phyloP scores from a whole-genome alignment of 441 rosid species.

The Mallotus repandus region DNA sequence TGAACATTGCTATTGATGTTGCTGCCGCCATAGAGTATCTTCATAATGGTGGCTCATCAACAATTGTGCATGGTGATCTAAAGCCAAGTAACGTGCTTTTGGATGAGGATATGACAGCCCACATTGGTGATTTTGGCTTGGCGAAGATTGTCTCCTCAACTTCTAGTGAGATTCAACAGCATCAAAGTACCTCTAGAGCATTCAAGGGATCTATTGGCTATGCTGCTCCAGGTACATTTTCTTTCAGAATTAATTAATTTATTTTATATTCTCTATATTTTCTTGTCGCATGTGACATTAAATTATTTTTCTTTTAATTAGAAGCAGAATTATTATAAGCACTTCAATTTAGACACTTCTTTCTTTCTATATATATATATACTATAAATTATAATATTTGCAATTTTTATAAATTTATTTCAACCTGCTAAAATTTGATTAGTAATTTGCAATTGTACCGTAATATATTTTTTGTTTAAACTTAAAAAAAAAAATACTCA shows the following conservation, averaged over 20 bases:
- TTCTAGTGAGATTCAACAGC: background rate
- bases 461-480: too few relatives aligned
- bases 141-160: slow-evolving; percentile 1
- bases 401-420: too few relatives aligned
- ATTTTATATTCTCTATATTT: too few relatives aligned
- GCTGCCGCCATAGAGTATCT: slow-evolving; percentile 10
- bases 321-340: too few relatives aligned
- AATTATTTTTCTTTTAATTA: too few relatives aligned
- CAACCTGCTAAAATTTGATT: too few relatives aligned
- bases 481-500: too few relatives aligned
- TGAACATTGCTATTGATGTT: background rate
- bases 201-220: slow-evolving; percentile 6
- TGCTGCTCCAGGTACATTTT: slow-evolving; percentile 4
- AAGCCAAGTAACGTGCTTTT: slow-evolving; percentile 13
- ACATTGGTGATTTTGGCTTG: slow-evolving; percentile 5
- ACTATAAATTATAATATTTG: too few relatives aligned
- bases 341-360: too few relatives aligned
- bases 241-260: background rate
- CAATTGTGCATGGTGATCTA: slow-evolving; percentile 15
- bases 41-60: background rate
- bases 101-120: slow-evolving; percentile 15
- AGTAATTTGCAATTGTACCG: too few relatives aligned
- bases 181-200: background rate
- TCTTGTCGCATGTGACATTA: too few relatives aligned
- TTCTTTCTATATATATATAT: too few relatives aligned